Evolutionary conservation across 1,139 yeast species (phyloP), one percentile per base, ranked within the genome.

Genomic region (Sugiyamaella novakii): DNA sequence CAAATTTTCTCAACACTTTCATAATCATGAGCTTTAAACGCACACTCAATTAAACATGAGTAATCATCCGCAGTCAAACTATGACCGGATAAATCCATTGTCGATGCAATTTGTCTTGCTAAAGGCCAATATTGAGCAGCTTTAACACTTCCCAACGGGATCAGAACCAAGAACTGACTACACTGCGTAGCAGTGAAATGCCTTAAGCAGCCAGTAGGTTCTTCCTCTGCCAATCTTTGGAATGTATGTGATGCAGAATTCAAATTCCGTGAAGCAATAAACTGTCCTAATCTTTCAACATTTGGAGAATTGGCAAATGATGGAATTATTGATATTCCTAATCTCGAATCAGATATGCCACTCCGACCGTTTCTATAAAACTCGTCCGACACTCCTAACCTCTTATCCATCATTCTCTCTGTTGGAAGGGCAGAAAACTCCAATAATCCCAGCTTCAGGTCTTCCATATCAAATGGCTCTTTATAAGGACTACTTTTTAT

Each of bases 1-100:
- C 71, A 67, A 19, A 63, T 48, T 27, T 41, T 27, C 12, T 61
- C 57, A 7, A 66, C 67, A 2, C 46, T 49, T 1, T 49, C 46
- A 28, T 51, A 47, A 10, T 59, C 52, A 14, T 59, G 55, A 15
- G 62, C 56, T 29, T 59, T 57, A 27, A 60, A 58, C 15, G 69
- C 69, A 5, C 56, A 52, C 17, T 59, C 58, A 25, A 68, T 62
- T 28, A 67, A 44, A 6, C 40, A 43, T 1, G 64, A 53, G 43
- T 61, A 64, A 46, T 65, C 69, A 12, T 36, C 39, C 2, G 67
- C 51, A 3, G 52, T 49, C 10, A 62, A 54, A 18, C 33, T 38
- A 27, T 52, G 53, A 2, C 62, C 65, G 1, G 57, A 51, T 6
- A 50, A 47, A 6, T 50, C 39, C 56, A 64, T 58, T 3, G 58